phyloP scores from a whole-genome alignment of 148 eudicot species.

The Heliosperma pusillum region DNA sequence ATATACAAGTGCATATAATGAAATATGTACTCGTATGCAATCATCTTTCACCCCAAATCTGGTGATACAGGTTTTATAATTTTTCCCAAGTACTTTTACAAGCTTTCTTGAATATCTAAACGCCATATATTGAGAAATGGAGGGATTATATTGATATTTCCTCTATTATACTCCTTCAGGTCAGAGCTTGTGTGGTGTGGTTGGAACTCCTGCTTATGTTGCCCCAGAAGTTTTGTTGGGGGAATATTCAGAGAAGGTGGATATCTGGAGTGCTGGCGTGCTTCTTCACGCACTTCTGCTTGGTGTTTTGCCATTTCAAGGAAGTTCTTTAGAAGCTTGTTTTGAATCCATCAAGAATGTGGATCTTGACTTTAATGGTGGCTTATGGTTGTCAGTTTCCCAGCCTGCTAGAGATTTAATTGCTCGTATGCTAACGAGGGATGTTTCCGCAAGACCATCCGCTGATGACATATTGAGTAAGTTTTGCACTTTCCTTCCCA shows the following conservation, averaged over 20 bases:
- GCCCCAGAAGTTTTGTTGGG: slow-evolving; percentile 55
- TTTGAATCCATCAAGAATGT: slow-evolving; percentile 51
- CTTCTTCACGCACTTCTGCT: slow-evolving; percentile 45
- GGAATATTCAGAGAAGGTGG: slow-evolving; percentile 51
- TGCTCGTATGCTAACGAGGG: slow-evolving; percentile 50
- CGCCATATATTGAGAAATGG: neutral
- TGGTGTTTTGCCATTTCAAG: slow-evolving; percentile 50
- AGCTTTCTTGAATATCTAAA: neutral
- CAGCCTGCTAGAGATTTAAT: slow-evolving; percentile 50
- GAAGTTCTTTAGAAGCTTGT: slow-evolving; percentile 39
- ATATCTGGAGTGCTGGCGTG: slow-evolving; percentile 60
- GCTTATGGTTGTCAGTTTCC: slow-evolving; percentile 40
- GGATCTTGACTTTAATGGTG: slow-evolving; percentile 36
- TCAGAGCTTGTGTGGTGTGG: slow-evolving; percentile 47
- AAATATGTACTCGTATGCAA: too few species aligned
- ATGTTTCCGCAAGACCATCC: slow-evolving; percentile 40
- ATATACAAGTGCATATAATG: too few species aligned
- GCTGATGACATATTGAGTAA: slow-evolving; percentile 51
- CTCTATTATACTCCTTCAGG: slow-evolving; percentile 29
- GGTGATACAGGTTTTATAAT: too few species aligned
- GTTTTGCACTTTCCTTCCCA: slow-evolving; percentile 18
- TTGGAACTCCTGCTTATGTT: slow-evolving; percentile 60
- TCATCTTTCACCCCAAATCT: too few species aligned
- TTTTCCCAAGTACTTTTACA: too few species aligned
- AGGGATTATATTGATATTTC: neutral